Conservation (phyloP, 2,329 filamentous ascomycete genomes). For the Fusarium brachygibbosum region DNA sequence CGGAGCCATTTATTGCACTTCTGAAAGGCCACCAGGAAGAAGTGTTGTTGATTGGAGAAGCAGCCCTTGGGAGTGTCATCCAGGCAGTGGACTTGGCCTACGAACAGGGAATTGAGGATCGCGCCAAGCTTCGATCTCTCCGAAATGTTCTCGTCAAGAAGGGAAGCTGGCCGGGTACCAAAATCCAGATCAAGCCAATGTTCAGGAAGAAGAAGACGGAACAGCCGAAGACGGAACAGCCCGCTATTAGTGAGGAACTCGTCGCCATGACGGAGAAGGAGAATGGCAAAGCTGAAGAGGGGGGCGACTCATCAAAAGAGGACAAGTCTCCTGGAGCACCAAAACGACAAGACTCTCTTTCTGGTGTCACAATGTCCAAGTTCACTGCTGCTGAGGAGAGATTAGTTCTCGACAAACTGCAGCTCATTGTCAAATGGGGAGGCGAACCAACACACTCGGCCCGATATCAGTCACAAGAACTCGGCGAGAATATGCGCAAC, state of each 20-base stretch:
- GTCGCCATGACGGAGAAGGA: constrained; percentile 51
- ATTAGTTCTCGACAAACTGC: constrained; percentile 92
- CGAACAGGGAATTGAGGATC: constrained; percentile 84
- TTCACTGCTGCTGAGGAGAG: constrained; percentile 95
- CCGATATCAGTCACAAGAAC: constrained; percentile 93
- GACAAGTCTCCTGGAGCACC: constrained; percentile 55
- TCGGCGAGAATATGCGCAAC: constrained; percentile 95
- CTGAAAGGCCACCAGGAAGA: constrained; percentile 97
- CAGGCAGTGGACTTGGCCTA: constrained; percentile 88
- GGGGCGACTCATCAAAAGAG: constrained; percentile 43
- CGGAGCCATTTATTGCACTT: constrained; percentile 93
- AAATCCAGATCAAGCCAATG: constrained; percentile 99
- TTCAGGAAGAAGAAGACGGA: constrained; percentile 88
- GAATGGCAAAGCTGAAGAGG: constrained; percentile 40
- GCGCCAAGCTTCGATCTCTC: constrained; percentile 85
- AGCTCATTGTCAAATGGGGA: constrained; percentile 99
- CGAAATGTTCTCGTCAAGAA: constrained; percentile 93
- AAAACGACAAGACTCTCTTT: constrained; percentile 84
- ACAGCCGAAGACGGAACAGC: constrained; percentile 74
- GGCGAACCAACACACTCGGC: constrained; percentile 98
- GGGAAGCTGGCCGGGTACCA: constrained; percentile 93
- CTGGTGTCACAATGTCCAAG: constrained; percentile 90
- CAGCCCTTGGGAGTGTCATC: constrained; percentile 88
- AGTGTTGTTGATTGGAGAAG: constrained; percentile 91
- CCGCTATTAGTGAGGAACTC: constrained; percentile 55